Evolutionary conservation across 495 filamentous ascomycete genomes (phyloP).

Genomic region (Penicillium lividum): DNA sequence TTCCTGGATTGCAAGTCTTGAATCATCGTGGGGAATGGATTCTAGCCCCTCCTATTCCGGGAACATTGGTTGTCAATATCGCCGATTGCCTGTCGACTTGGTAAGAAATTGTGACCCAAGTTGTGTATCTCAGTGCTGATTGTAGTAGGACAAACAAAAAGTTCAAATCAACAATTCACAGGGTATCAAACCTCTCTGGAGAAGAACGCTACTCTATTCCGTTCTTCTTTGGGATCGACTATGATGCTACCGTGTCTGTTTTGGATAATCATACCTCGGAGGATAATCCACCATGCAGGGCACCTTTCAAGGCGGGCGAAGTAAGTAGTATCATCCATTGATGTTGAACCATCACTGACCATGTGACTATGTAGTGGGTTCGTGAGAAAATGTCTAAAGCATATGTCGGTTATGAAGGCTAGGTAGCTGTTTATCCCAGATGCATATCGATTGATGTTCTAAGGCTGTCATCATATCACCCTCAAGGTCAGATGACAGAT

Average conservation of each 20-base stretch:
- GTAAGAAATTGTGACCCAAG: constrained; percentile 18
- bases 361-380: constrained; percentile 13
- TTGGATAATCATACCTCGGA: constrained; percentile 21
- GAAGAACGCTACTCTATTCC: constrained; percentile 50
- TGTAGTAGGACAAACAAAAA: constrained; percentile 35
- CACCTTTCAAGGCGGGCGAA: constrained; percentile 30
- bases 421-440: background rate
- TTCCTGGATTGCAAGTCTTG: constrained; percentile 49
- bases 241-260: constrained; percentile 29
- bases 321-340: constrained; percentile 11
- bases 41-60: constrained; percentile 40
- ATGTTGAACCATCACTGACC: constrained; percentile 1
- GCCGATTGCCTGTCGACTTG: constrained; percentile 48
- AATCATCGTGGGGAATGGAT: constrained; percentile 44
- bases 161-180: constrained; percentile 52
- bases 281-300: constrained; percentile 15
- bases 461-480: background rate
- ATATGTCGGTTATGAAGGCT: constrained; percentile 19
- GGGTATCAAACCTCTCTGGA: constrained; percentile 49
- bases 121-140: background rate
- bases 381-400: constrained; percentile 21
- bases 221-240: constrained; percentile 46
- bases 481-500: background rate
- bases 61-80: constrained; percentile 53
- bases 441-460: background rate